phyloP scores from a whole-genome alignment of 192 early-diverging fungal genomes.

The Backusella sp. region DNA sequence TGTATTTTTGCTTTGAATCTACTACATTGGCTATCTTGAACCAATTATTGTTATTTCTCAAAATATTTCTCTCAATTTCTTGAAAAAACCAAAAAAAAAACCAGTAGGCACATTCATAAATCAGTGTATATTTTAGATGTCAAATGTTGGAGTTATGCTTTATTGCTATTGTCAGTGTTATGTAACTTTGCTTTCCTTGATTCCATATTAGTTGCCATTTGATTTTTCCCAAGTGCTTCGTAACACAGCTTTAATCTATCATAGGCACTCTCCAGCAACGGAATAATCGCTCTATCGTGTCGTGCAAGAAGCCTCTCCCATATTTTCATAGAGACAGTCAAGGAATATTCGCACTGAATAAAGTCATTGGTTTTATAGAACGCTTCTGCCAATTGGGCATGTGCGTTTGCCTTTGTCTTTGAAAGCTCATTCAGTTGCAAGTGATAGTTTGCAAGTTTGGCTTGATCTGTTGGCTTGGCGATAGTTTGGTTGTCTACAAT shows the following conservation, averaged over 20 bases:
- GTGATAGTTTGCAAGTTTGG: background rate
- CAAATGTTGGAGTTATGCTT: background rate
- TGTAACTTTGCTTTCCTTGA: background rate
- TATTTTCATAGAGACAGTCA: conserved; percentile 7
- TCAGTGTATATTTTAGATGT: too few relatives aligned
- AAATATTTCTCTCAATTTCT: too few relatives aligned
- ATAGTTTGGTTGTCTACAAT: conserved; percentile 24
- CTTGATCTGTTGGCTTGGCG: background rate
- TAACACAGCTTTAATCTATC: conserved; percentile 8
- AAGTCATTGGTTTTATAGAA: conserved; percentile 1
- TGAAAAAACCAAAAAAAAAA: too few relatives aligned
- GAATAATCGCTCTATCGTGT: background rate
- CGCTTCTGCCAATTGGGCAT: conserved; percentile 21
- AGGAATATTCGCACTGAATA: conserved; percentile 15
- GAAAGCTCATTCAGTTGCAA: background rate
- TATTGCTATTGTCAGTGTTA: background rate
- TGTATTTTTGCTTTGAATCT: too few relatives aligned
- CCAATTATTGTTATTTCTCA: too few relatives aligned
- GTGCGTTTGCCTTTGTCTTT: conserved; percentile 20
- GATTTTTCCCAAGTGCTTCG: conserved; percentile 15
- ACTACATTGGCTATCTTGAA: too few relatives aligned
- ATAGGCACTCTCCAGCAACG: conserved; percentile 2
- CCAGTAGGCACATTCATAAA: too few relatives aligned
- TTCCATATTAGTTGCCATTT: conserved; percentile 19
- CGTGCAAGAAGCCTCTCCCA: conserved; percentile 13